Conservation (phyloP, 108 stramenopile genomes). For the Skeletonema tropicum region DNA sequence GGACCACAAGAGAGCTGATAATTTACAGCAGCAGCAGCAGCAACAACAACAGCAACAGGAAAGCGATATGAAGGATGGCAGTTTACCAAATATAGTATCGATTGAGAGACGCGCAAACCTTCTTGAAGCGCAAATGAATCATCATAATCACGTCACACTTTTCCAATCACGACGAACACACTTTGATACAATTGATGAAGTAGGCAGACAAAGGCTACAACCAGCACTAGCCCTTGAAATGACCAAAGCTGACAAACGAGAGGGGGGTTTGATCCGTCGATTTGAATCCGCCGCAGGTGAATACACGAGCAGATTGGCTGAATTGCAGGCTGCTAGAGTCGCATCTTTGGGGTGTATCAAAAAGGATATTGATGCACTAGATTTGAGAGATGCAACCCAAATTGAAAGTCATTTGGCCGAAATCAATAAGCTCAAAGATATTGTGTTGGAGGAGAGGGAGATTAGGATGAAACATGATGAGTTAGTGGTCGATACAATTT, state of each 20-base stretch:
- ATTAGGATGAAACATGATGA: conserved; percentile 36
- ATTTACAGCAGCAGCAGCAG: background rate
- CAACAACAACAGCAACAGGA: conserved; percentile 5
- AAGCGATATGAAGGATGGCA: background rate
- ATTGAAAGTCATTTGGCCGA: conserved; percentile 36
- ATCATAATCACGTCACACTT: conserved; percentile 37
- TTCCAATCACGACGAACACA: conserved; percentile 24
- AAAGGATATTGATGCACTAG: conserved; percentile 27
- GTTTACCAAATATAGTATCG: conserved; percentile 32
- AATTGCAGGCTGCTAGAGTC: conserved; percentile 27
- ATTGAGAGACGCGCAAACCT: conserved; percentile 39
- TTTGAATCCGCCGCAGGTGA: conserved; percentile 53
- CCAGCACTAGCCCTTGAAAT: conserved; percentile 54
- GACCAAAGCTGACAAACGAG: conserved; percentile 61
- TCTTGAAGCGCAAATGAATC: conserved; percentile 44
- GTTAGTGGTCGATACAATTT: conserved; percentile 26
- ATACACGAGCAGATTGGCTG: conserved; percentile 19
- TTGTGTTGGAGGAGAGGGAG: conserved; percentile 14
- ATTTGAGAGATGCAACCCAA: conserved; percentile 21
- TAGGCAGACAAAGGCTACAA: conserved; percentile 17
- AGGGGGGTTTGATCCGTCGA: conserved; percentile 60
- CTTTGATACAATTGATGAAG: conserved; percentile 31
- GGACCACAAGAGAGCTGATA: conserved; percentile 28
- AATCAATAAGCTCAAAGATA: conserved; percentile 36
- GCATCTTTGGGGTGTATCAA: conserved; percentile 34